These are phyloP conservation scores for Calonectria naviculata DNA, from an alignment of 2,329 filamentous ascomycete species.

Conservation along the genomic window DNA sequence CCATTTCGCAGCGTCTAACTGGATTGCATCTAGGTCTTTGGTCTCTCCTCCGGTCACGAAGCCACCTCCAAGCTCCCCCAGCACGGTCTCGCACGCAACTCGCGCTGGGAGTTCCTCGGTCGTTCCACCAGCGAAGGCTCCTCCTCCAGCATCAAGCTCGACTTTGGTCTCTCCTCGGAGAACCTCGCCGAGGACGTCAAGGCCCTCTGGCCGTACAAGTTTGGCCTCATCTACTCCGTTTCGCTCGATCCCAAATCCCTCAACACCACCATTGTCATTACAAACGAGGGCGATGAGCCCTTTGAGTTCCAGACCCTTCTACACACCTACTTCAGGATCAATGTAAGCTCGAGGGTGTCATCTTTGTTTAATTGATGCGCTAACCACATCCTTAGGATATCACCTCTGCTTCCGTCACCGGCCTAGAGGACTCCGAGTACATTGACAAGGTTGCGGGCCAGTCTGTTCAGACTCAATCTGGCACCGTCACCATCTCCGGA, in stretches of 20 bases:
- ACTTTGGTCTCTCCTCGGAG: slow-evolving; percentile 87
- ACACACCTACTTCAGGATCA: slow-evolving; percentile 88
- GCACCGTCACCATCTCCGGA: slow-evolving; percentile 74
- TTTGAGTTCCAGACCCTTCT: slow-evolving; percentile 94
- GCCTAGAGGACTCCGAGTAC: slow-evolving; percentile 82
- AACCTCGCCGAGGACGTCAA: slow-evolving; percentile 76
- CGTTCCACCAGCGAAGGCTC: slow-evolving; percentile 70
- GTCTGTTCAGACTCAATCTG: slow-evolving; percentile 72
- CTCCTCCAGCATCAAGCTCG: slow-evolving; percentile 85
- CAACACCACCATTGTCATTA: slow-evolving; percentile 85
- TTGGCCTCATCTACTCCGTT: slow-evolving; percentile 93
- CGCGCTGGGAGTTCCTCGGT: slow-evolving; percentile 93
- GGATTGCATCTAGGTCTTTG: slow-evolving; percentile 75
- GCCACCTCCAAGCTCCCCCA: slow-evolving; percentile 86
- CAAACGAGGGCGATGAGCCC: slow-evolving; percentile 83
- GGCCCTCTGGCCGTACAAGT: slow-evolving; percentile 85
- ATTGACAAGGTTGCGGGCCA: slow-evolving; percentile 83
- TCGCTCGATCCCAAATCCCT: slow-evolving; percentile 81
- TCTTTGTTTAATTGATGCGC: neutral
- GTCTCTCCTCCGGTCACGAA: slow-evolving; percentile 79
- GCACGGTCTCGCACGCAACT: slow-evolving; percentile 93
- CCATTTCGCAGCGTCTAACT: slow-evolving; percentile 9
- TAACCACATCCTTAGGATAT: slow-evolving; percentile 73
- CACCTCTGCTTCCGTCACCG: slow-evolving; percentile 75
- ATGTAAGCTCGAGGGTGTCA: slow-evolving; percentile 65